Conservation (phyloP, 2,329 filamentous ascomycete genomes). For the Botryotinia globosa region DNA sequence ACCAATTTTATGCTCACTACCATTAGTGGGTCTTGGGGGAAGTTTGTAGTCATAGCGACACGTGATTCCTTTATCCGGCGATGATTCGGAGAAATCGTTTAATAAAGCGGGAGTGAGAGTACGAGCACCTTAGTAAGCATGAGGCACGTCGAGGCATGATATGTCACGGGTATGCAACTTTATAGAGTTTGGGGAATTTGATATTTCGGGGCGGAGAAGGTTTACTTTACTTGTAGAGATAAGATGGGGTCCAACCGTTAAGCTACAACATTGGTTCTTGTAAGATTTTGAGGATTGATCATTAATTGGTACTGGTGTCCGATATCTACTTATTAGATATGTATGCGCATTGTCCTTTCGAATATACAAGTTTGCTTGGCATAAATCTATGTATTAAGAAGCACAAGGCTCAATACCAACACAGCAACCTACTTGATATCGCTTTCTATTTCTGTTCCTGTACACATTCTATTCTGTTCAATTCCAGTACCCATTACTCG, state of each 20-base stretch:
- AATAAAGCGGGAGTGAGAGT: background rate
- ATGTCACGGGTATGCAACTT: no score
- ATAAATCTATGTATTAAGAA: background rate
- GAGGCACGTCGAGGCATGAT: background rate
- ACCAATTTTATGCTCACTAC: background rate
- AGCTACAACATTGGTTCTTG: background rate
- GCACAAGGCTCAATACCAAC: background rate
- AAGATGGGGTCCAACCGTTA: background rate
- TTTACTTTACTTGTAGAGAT: background rate
- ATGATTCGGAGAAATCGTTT: background rate
- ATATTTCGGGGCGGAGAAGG: background rate
- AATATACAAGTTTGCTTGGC: background rate
- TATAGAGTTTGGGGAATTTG: background rate
- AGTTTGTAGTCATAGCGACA: background rate
- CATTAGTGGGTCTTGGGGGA: slow-evolving; percentile 5
- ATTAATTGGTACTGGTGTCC: background rate
- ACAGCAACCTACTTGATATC: no score
- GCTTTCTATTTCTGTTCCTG: background rate
- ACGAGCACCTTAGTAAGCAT: background rate
- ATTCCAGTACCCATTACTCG: background rate
- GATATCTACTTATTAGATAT: no score
- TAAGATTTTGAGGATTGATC: background rate
- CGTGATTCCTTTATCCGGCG: slow-evolving; percentile 5
- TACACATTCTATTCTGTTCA: background rate
- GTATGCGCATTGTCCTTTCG: background rate